Base-by-base conservation (phyloP, 23 red algal species). In the Gracilariopsis chorda region DNA sequence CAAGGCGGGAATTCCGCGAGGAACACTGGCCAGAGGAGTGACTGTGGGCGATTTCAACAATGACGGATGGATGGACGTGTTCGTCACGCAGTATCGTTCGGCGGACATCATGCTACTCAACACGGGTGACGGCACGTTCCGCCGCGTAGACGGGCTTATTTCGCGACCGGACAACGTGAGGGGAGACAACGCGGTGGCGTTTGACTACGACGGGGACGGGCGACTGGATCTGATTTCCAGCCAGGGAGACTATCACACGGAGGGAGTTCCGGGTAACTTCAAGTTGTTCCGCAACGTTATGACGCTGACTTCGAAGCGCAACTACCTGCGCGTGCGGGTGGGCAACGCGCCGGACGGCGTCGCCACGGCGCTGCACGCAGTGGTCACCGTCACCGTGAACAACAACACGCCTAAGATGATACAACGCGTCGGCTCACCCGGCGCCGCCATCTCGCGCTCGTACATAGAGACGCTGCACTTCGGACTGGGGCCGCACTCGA, bases 1-100 rank as follows among this genome's bases (percentile, higher is more conserved):
- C 12, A 63, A 46, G 16, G 92, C 82, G 62, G 68, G 49, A 9
- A 80, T 94, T 25, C 83, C 84, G 14, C 45, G 45, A 11, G 92
- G 48, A 7, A 87, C 81, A 21, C 49, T 78, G 7, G 48, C 68
- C 44, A 23, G 52, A 48, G 82, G 83, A 40, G 91, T 94, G 10
- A 94, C 91, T 14, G 82, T 45, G 14, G 91, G 91, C 1, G 92
- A 94, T 48, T 94, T 94, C 70, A 88, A 94, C 40, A 94, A 88
- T 49, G 92, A 94, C 39, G 92, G 82, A 3, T 86, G 48, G 51
- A 74, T 68, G 42, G 92, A 94, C 44, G 24, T 94, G 29, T 64
- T 87, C 46, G 70, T 94, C 43, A 74, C 46, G 29, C 81, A 60
- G 36, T 83, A 65, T 23, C 40, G 11, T 24, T 10, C 55, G 45